Evolutionary conservation across 352 stramenopile genomes (phyloP).

Genomic region (Pythium sp.): DNA sequence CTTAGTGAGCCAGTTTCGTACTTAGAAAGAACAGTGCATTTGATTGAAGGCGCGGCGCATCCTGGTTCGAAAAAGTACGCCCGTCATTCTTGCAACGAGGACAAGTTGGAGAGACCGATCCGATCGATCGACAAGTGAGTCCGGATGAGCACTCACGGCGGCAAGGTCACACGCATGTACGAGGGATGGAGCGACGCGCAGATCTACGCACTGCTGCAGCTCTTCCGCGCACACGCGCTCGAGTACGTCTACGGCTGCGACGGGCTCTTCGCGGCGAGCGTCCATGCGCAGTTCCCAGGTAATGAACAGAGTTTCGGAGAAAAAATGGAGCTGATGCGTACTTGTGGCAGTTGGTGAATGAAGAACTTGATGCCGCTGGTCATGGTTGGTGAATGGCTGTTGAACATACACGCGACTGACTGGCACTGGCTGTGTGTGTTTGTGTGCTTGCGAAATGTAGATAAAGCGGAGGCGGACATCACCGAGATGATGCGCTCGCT

Average conservation of each 20-base stretch:
- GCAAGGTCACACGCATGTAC: conserved; percentile 28
- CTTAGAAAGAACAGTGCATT: background rate
- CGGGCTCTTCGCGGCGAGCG: conserved; percentile 36
- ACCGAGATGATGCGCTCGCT: conserved; percentile 41
- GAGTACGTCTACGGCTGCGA: conserved; percentile 63
- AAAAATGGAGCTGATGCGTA: background rate
- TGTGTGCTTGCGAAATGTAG: conserved; percentile 17
- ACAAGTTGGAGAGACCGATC: background rate
- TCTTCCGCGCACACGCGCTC: conserved; percentile 48
- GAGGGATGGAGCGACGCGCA: conserved; percentile 51
- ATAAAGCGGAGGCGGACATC: conserved; percentile 37
- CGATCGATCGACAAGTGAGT: background rate
- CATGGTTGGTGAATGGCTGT: background rate
- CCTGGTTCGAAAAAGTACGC: background rate
- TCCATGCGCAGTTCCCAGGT: conserved; percentile 45
- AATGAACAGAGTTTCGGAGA: background rate
- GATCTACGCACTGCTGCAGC: conserved; percentile 44
- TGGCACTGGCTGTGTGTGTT: background rate
- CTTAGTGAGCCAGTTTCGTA: no score
- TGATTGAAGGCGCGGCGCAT: background rate
- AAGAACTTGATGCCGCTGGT: conserved; percentile 5
- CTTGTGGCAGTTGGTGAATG: conserved; percentile 6
- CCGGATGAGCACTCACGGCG: conserved; percentile 4
- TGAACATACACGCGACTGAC: background rate
- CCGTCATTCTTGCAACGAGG: background rate